Conservation (phyloP, 495 filamentous ascomycete genomes). For the Parachaetomium inaequale region DNA sequence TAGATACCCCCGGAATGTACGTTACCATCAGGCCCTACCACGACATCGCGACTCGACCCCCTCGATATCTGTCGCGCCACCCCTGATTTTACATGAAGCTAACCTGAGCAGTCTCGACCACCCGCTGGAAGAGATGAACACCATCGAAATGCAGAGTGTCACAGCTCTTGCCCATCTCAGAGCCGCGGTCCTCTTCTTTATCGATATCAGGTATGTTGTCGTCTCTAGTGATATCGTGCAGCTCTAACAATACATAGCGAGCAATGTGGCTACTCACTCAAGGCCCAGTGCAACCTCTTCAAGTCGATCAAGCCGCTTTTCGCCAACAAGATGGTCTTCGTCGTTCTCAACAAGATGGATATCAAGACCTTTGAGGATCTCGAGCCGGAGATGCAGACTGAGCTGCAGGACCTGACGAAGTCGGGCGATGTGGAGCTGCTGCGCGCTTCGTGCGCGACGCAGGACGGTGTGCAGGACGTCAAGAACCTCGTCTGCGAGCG, state of each 20-base stretch:
- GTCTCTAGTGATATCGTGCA: not conserved
- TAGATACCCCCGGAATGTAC: conserved; percentile 75
- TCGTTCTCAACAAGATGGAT: conserved; percentile 98
- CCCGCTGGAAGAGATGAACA: conserved; percentile 99
- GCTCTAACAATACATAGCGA: conserved; percentile 52
- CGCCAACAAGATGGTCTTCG: conserved; percentile 92
- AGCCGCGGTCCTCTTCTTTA: conserved; percentile 93
- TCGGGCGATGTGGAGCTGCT: conserved; percentile 86
- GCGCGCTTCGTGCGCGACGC: conserved; percentile 88
- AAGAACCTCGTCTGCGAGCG: conserved; percentile 94
- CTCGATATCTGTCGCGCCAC: too few relatives aligned
- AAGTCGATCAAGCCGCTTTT: conserved; percentile 94
- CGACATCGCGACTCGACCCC: too few relatives aligned
- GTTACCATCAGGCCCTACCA: not conserved
- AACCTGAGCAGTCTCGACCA: conserved; percentile 64
- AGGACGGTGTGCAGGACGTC: conserved; percentile 88
- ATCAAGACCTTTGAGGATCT: conserved; percentile 83
- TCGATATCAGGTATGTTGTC: conserved; percentile 61
- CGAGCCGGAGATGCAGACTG: conserved; percentile 70
- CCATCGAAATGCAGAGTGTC: conserved; percentile 97
- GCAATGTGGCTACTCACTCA: conserved; percentile 93
- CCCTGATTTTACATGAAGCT: not conserved
- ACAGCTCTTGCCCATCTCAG: conserved; percentile 95
- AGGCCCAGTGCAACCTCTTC: conserved; percentile 88
- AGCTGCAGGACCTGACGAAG: conserved; percentile 75